Conservation (phyloP, 2,329 filamentous ascomycete genomes). For the Lachnellula subtilissima region DNA sequence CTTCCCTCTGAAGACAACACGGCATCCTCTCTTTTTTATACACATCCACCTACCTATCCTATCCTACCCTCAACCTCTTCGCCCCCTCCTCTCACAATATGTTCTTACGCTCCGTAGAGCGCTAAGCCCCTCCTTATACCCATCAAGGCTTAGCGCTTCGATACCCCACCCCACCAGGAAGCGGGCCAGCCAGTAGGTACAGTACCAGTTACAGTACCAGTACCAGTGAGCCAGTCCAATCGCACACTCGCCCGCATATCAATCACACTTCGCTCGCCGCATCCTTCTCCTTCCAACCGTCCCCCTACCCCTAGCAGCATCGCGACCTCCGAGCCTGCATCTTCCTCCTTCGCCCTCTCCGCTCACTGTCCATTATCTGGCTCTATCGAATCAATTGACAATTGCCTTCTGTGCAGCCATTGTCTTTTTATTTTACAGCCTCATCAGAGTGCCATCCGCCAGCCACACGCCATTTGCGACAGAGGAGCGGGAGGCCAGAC, state of each 20-base stretch:
- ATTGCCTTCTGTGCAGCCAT: not conserved
- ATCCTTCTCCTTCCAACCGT: not conserved
- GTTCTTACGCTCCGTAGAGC: no score
- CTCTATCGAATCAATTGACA: not conserved
- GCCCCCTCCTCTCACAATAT: not conserved
- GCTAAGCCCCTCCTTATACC: no score
- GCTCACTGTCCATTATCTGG: not conserved
- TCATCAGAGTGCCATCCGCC: not conserved
- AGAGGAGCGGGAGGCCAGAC: constrained; percentile 1
- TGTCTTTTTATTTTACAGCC: not conserved
- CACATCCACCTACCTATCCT: not conserved
- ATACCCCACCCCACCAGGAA: no score
- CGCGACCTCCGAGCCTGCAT: not conserved
- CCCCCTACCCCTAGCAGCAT: not conserved
- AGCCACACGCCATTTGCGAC: constrained; percentile 3
- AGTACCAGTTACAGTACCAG: no score
- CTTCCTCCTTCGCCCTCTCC: not conserved
- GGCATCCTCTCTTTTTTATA: not conserved
- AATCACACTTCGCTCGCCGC: not conserved
- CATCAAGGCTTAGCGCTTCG: no score
- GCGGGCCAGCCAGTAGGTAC: no score
- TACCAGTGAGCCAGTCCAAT: not conserved
- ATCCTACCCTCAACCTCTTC: not conserved
- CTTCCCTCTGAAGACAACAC: no score
- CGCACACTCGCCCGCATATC: not conserved